Conservation (phyloP, 495 filamentous ascomycete species). For the Aspergillus heteromorphus region DNA sequence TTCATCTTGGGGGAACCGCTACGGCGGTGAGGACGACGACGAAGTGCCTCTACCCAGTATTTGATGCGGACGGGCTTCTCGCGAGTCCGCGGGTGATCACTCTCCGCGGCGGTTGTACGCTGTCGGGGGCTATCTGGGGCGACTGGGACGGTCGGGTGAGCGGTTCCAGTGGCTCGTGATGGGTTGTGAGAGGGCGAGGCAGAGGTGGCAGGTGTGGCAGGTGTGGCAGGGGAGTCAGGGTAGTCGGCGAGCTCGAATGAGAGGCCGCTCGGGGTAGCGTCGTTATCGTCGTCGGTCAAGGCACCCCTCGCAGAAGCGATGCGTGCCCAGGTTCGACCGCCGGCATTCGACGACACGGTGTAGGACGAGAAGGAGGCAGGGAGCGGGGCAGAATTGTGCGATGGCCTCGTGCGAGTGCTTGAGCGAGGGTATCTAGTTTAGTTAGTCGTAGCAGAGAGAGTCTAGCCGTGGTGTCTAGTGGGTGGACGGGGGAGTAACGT, state of each 20-base stretch:
- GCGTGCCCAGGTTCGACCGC: slow-evolving; percentile 20
- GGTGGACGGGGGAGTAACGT: no score
- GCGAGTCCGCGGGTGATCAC: not conserved
- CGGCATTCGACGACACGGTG: slow-evolving; percentile 29
- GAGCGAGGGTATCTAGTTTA: not conserved
- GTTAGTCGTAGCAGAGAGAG: no score
- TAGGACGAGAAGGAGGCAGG: slow-evolving; percentile 1
- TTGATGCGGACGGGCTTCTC: slow-evolving; percentile 22
- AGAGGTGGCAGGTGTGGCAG: slow-evolving; percentile 1
- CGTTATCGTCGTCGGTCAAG: slow-evolving; percentile 12
- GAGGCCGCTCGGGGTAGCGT: slow-evolving; percentile 26
- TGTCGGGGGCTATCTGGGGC: not conserved
- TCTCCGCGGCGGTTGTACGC: not conserved
- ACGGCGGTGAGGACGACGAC: slow-evolving; percentile 15
- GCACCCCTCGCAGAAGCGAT: slow-evolving; percentile 27
- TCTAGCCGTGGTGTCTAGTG: no score
- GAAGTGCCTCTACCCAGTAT: slow-evolving; percentile 39
- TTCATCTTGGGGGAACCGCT: slow-evolving; percentile 73
- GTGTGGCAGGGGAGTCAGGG: slow-evolving; percentile 14
- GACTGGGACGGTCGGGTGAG: not conserved
- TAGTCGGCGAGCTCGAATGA: slow-evolving; percentile 29
- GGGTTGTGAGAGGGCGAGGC: not conserved
- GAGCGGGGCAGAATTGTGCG: not conserved
- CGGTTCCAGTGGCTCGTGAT: not conserved
- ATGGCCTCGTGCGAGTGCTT: not conserved